These are phyloP conservation scores for Parmelia sp. DNA, from an alignment of 495 filamentous ascomycete genomes.

Conservation along the genomic window DNA sequence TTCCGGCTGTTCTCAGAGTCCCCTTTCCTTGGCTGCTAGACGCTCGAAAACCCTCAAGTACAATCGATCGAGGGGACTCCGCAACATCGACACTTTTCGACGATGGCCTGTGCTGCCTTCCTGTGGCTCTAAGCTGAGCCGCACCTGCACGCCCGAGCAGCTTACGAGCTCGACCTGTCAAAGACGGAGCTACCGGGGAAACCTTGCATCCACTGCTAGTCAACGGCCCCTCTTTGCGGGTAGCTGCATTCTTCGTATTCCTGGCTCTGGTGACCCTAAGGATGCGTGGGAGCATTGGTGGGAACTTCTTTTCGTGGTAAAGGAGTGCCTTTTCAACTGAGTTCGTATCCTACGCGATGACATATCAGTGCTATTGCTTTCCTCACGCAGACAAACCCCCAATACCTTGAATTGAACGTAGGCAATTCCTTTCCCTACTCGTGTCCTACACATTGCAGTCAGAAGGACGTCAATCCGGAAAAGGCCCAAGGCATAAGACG, in stretches of 20 bases:
- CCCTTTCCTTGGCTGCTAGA: constrained; percentile 57
- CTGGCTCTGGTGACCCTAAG: constrained; percentile 83
- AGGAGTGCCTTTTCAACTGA: constrained; percentile 82
- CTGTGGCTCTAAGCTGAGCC: constrained; percentile 49
- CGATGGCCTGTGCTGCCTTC: constrained; percentile 26
- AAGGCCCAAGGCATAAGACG: not conserved
- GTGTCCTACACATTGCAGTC: constrained; percentile 41
- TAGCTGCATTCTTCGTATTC: constrained; percentile 55
- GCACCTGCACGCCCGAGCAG: constrained; percentile 78
- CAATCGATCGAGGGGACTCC: constrained; percentile 58
- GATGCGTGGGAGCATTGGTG: constrained; percentile 80
- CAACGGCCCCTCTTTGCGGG: constrained; percentile 29
- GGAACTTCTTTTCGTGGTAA: constrained; percentile 83
- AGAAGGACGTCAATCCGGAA: not conserved
- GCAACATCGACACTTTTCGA: constrained; percentile 31
- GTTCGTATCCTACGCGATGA: constrained; percentile 58
- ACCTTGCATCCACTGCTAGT: constrained; percentile 55
- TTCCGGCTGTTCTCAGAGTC: constrained; percentile 50
- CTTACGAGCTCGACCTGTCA: constrained; percentile 71
- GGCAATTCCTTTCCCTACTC: constrained; percentile 94
- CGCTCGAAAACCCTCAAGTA: constrained; percentile 89
- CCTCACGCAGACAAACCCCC: too few relatives aligned
- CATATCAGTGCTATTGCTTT: constrained; percentile 11
- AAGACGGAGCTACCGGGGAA: constrained; percentile 60
- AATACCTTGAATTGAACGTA: constrained; percentile 86